These are phyloP conservation scores for Parietichytrium sp. DNA, from an alignment of 108 stramenopile genomes.

Conservation along the genomic window DNA sequence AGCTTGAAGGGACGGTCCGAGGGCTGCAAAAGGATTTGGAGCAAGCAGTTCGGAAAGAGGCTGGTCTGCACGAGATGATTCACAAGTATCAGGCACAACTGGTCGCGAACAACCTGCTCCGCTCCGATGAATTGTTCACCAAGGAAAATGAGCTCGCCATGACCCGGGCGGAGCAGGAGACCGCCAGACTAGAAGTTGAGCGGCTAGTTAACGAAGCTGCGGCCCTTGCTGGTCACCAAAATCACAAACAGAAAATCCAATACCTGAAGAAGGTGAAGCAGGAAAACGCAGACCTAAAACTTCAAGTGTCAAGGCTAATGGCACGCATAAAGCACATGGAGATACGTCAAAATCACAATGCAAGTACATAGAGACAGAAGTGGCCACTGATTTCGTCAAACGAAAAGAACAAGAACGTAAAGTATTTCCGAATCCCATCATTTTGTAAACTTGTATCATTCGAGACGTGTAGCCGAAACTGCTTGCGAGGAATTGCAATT, in stretches of 20 bases:
- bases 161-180: conserved; percentile 1
- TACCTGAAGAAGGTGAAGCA: conserved; percentile 31
- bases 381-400: too few species aligned
- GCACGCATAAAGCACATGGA: too few species aligned
- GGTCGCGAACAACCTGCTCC: not conserved
- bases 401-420: too few species aligned
- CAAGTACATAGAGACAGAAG: too few species aligned
- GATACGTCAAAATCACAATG: too few species aligned
- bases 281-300: not conserved
- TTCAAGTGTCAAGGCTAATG: too few species aligned
- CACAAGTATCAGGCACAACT: not conserved
- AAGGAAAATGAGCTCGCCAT: not conserved
- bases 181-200: not conserved
- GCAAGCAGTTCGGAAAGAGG: not conserved
- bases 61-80: not conserved
- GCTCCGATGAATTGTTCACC: not conserved
- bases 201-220: not conserved
- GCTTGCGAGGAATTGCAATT: too few species aligned
- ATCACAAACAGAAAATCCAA: conserved; percentile 25
- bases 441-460: too few species aligned
- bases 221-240: conserved; percentile 1
- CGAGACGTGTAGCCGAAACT: too few species aligned
- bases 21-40: not conserved
- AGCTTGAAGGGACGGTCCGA: too few species aligned
- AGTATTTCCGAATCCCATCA: too few species aligned